Base-by-base conservation (phyloP, 1,284 basidiomycete species). In the Leucoagaricus sp. region DNA sequence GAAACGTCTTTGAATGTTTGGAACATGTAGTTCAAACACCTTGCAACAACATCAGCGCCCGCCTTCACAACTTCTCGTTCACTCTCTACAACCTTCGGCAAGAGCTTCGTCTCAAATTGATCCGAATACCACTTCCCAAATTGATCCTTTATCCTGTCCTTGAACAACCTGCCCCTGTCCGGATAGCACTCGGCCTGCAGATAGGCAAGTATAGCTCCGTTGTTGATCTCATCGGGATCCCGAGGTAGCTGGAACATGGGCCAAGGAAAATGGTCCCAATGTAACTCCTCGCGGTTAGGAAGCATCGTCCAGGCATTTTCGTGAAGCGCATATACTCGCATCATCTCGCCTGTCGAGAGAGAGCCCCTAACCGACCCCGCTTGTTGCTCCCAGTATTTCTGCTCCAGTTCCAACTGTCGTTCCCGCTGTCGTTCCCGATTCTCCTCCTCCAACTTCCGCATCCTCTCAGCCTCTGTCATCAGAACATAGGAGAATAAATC, bases 61-160 rank as follows among this genome's bases (percentile, higher is more conserved):
- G 75, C 74, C 58, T 71, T 68, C 45, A 79, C 76, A 49, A 65
- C 69, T 51, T 78, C 78, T 62, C 73, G 74, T 55, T 86, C 83
- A 34, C 66, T 74, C 60, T 78, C 79, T 49, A 69, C 70, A 56
- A 85, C 83, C 66, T 80, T 82, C 17, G 74, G 69, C 53, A 86
- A 65, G 47, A 78, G 67, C 65, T 81, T 75, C 41, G 72, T 71
- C 49, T 80, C 76, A 57, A 81, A 82, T 21, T 78, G 73, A 66
- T 81, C 80, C 4, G 80, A 81, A 65, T 81, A 81, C 79, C 82
- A 83, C 59, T 76, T 69, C 63, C 78, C 76, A 63, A 87, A 72
- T 55, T 79, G 78, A 57, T 85, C 83, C 71, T 80, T 83, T 61
- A 86, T 75, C 9, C 84, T 79, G 58, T 86, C 84, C 68, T 83